A percentile compares a stretch with the other conserved stretches of the same genome.
phyloP scores from a whole-genome alignment of 306 rosid genomes.

The Mimosa bimucronata region DNA sequence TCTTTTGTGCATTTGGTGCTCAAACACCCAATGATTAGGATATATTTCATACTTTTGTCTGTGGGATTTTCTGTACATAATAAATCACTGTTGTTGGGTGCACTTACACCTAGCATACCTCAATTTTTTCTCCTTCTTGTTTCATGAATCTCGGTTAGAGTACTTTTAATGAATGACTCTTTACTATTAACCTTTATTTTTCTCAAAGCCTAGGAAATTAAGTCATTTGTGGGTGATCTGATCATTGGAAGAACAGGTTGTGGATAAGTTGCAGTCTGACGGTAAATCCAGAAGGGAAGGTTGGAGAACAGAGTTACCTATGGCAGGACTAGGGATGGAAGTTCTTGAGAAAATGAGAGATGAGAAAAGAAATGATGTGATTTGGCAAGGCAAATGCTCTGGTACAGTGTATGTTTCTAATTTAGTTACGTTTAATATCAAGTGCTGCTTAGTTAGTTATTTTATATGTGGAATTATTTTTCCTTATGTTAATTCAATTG shows the following conservation, averaged over 20 bases:
- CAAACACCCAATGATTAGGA: background rate
- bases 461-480: background rate
- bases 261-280: constrained; percentile 74
- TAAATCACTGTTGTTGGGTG: background rate
- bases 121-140: background rate
- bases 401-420: constrained; percentile 94
- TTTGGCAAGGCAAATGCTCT: constrained; percentile 98
- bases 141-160: constrained; percentile 3
- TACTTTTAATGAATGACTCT: background rate
- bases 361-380: constrained; percentile 72
- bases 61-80: background rate
- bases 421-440: constrained; percentile 15
- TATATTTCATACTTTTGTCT: background rate
- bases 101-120: background rate
- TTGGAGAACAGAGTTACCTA: constrained; percentile 80
- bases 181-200: constrained; percentile 15
- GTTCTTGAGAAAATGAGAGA: constrained; percentile 72
- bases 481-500: constrained; percentile 14
- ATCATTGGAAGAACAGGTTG: constrained; percentile 65
- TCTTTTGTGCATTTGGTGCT: background rate
- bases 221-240: constrained; percentile 36
- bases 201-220: constrained; percentile 13
- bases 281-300: constrained; percentile 71
- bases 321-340: constrained; percentile 63
- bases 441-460: constrained; percentile 7